Conservation (phyloP, 495 filamentous ascomycete species). For the Xylaria intraflava region DNA sequence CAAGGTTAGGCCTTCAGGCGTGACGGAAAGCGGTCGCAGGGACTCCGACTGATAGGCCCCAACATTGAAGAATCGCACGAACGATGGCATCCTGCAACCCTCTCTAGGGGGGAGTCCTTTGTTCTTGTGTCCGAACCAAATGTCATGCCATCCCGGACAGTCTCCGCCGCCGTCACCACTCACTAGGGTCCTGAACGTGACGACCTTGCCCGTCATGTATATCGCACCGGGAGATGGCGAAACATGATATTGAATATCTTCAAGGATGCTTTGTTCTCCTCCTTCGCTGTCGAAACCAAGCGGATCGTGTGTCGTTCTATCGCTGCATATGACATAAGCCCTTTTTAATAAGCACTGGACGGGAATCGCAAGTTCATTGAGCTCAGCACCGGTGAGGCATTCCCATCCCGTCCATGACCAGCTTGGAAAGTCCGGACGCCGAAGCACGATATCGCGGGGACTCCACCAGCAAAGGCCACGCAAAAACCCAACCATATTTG, state of each 20-base stretch:
- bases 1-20: neutral
- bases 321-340: neutral
- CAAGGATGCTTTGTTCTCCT: neutral
- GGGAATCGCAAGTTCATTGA: neutral
- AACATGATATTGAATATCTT: neutral
- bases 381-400: neutral
- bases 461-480: neutral
- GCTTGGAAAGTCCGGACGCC: neutral
- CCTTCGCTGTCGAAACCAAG: neutral
- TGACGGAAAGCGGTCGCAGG: no score
- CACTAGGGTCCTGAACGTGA: neutral
- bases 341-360: neutral
- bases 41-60: neutral
- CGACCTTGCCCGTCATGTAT: neutral
- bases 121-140: neutral
- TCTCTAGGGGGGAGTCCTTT: neutral
- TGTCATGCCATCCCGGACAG: neutral
- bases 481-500: neutral
- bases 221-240: neutral
- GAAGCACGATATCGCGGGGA: neutral
- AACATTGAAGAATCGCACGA: neutral
- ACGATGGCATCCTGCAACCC: neutral
- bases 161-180: neutral
- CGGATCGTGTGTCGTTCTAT: neutral
- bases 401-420: constrained; percentile 7